Evolutionary conservation across 2,329 filamentous ascomycete species (phyloP), one percentile per base, ranked within the genome.

Genomic region (Sarocladium brachiariae): DNA sequence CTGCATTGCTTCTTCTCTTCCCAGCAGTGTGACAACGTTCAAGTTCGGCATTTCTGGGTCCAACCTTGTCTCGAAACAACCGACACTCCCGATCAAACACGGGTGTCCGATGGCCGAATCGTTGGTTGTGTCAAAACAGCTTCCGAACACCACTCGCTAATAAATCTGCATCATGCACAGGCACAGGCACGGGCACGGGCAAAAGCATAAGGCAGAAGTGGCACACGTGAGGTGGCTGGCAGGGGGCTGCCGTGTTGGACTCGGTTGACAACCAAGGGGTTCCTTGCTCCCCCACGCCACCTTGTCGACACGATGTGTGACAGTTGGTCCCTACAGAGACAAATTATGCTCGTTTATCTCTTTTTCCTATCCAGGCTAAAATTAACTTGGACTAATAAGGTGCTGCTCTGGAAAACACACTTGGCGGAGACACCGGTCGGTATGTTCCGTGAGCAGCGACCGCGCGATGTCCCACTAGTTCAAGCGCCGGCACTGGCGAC

Each of bases 181-280:
- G 21, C 21, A 11, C 21, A 43, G 21, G n/a, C 21, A 25, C 8
- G 13, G n/a, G n/a, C n/a, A n/a, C n/a, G n/a, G n/a, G n/a, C n/a
- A n/a, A n/a, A n/a, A n/a, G n/a, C n/a, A n/a, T n/a, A n/a, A n/a
- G n/a, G n/a, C n/a, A n/a, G n/a, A n/a, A n/a, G n/a, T n/a, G n/a
- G n/a, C n/a, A n/a, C 21, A 16, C 23, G 7, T 4, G 13, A 25
- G 27, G 39, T 43, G 23, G 39, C 39, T 25, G 14, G 39, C 23
- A 24, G 27, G 23, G 39, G 11, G 9, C 39, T 10, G n/a, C n/a
- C 39, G 21, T 16, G 39, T 11, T 27, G 3, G 21, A n/a, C 19
- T n/a, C 21, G 23, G 27, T 19, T 43, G 39, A 43, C 39, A 43
- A 14, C n/a, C 39, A 43, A 43, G 39, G 39, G 39, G 39, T 43